Evolutionary conservation across 148 eudicot genomes (phyloP), one percentile per base, ranked within the genome.

Genomic region (Persicaria maculosa): DNA sequence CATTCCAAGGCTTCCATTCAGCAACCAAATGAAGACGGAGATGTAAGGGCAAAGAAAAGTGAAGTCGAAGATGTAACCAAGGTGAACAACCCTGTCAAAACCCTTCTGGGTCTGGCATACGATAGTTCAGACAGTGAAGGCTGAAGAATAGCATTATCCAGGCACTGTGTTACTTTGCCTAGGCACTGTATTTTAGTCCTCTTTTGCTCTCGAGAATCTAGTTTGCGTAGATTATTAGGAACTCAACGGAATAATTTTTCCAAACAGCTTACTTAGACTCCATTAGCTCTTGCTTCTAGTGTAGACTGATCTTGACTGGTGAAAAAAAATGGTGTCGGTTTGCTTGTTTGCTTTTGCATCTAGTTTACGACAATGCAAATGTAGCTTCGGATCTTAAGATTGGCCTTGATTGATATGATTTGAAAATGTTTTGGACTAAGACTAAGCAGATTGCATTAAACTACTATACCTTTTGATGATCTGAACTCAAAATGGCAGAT

Each of bases 51-150:
- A 69, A 69, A 69, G 72, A 69, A 47, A 25, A 68, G 52, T 55
- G 83, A 76, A 76, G 79, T 45, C 73, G 76, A 64, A 79, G 78
- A 77, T 17, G 74, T 78, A 17, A 7, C 55, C 22, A 79, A 76
- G 22, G 75, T 74, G 47, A 89, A 85, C 72, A 88, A 87, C 76
- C 86, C 88, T 45, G 83, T 79, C 15, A 85, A 86, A 81, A 87
- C 89, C 61, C 80, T 94, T 81, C 82, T 94, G 44, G 92, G 86
- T 54, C 72, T 84, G 72, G 91, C 96, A 9, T 94, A 94, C 77
- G 96, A 85, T 61, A 88, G 85, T 77, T 94, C 98, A 22, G 97
- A 94, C 80, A 90, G 85, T 69, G 98, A 90, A 58, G 95, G 88
- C 74, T 82, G 40, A 31, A 31, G 40, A 80, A 86, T 74, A 22